A percentile compares a stretch with the other conserved stretches of the same genome.
Conservation (phyloP, 108 stramenopile genomes). For the Ochromonas danica region DNA sequence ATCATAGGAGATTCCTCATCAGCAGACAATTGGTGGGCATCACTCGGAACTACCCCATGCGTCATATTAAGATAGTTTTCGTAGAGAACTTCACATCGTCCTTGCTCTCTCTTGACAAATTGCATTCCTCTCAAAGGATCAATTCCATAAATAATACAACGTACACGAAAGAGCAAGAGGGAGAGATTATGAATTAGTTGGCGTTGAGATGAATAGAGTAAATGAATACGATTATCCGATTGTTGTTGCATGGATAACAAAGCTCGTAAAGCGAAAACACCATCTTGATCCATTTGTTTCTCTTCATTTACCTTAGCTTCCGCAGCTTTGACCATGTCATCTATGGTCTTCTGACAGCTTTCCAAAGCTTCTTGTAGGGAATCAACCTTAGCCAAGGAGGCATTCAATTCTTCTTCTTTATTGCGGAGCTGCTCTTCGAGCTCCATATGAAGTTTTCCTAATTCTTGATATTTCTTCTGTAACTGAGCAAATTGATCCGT, state of each 20-base stretch:
- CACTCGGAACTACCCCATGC: constrained; percentile 13
- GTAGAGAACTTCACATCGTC: constrained; percentile 15
- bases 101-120: constrained; percentile 15
- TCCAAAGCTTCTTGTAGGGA: constrained; percentile 15
- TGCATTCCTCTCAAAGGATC: constrained; percentile 15
- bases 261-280: constrained; percentile 15
- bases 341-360: constrained; percentile 15
- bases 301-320: constrained; percentile 16
- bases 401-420: constrained; percentile 9
- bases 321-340: constrained; percentile 14
- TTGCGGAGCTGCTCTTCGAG: no score
- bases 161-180: constrained; percentile 14
- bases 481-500: no score
- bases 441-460: no score
- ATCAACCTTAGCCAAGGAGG: constrained; percentile 14
- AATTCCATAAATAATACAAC: constrained; percentile 17
- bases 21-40: constrained; percentile 14
- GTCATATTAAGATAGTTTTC: constrained; percentile 17
- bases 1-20: constrained; percentile 15
- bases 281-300: constrained; percentile 16
- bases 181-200: constrained; percentile 17
- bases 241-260: constrained; percentile 16
- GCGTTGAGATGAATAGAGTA: constrained; percentile 15
- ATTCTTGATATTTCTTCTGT: no score
- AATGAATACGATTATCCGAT: constrained; percentile 17